phyloP scores from a whole-genome alignment of 2,329 filamentous ascomycete species.

The Colletotrichum sp. region DNA sequence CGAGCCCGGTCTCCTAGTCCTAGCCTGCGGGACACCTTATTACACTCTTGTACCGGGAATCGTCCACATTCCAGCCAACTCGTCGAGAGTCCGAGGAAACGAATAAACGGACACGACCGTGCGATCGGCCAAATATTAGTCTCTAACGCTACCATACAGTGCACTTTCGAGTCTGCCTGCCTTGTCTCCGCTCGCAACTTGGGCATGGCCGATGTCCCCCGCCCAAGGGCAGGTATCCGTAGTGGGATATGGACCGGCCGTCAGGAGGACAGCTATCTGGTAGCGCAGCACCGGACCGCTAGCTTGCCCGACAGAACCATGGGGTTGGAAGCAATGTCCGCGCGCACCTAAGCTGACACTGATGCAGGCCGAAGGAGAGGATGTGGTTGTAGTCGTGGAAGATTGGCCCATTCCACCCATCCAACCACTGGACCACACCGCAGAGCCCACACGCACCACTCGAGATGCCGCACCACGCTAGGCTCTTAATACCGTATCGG shows the following conservation, averaged over 20 bases:
- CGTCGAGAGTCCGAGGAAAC: not conserved
- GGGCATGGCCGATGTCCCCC: not conserved
- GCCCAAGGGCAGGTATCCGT: not conserved
- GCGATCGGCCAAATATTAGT: not conserved
- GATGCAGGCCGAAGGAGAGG: not conserved
- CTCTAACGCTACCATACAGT: not conserved
- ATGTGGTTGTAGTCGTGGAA: not conserved
- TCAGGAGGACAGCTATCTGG: not conserved
- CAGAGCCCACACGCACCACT: not conserved
- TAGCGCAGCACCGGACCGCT: not conserved
- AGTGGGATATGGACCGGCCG: not conserved
- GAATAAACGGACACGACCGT: not conserved
- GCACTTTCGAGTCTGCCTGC: not conserved
- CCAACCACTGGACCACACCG: not conserved
- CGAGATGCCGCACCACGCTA: not conserved
- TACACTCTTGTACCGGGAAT: not conserved
- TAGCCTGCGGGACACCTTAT: not conserved
- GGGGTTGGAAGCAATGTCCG: slow-evolving; percentile 3
- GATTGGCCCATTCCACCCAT: not conserved
- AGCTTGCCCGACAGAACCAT: slow-evolving; percentile 4
- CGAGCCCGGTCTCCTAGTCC: not conserved
- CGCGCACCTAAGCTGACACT: not conserved
- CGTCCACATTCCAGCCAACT: not conserved
- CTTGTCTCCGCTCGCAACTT: not conserved
- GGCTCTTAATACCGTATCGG: not conserved